Evolutionary conservation across 768 basidiomycete species (phyloP).

Genomic region (Boletus coccyginus): DNA sequence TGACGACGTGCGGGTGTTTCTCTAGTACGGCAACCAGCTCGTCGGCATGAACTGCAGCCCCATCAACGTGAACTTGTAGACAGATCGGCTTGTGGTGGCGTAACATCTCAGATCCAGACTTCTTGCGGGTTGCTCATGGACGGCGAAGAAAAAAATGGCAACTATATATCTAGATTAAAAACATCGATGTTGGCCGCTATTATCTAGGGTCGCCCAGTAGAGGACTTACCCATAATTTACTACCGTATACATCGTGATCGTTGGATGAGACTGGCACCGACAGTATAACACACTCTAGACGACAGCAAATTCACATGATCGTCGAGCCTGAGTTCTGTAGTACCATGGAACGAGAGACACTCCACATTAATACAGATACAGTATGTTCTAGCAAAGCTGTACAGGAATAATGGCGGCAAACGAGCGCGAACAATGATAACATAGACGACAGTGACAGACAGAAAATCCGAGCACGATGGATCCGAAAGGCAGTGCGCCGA

Average conservation of each 20-base stretch:
- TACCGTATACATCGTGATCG: background rate
- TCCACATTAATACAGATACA: constrained; percentile 11
- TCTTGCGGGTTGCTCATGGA: background rate
- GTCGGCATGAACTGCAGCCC: constrained; percentile 7
- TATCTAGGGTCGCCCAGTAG: background rate
- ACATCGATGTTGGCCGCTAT: background rate
- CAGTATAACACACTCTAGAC: too few species aligned
- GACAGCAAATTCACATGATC: background rate
- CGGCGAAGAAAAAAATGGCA: background rate
- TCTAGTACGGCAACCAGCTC: background rate
- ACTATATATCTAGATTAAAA: background rate
- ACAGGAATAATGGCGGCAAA: background rate
- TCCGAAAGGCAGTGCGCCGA: background rate
- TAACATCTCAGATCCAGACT: background rate
- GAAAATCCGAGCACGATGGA: background rate
- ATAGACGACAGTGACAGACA: background rate
- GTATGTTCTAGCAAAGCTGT: constrained; percentile 8
- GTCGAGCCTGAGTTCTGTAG: background rate
- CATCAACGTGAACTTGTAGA: constrained; percentile 1
- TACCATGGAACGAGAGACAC: background rate
- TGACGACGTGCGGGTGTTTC: background rate
- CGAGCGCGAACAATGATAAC: constrained; percentile 8
- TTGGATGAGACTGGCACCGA: too few species aligned
- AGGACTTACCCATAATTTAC: background rate
- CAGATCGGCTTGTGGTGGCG: background rate